Evolutionary conservation across 495 filamentous ascomycete genomes (phyloP).

Genomic region (Podospora anserina): DNA sequence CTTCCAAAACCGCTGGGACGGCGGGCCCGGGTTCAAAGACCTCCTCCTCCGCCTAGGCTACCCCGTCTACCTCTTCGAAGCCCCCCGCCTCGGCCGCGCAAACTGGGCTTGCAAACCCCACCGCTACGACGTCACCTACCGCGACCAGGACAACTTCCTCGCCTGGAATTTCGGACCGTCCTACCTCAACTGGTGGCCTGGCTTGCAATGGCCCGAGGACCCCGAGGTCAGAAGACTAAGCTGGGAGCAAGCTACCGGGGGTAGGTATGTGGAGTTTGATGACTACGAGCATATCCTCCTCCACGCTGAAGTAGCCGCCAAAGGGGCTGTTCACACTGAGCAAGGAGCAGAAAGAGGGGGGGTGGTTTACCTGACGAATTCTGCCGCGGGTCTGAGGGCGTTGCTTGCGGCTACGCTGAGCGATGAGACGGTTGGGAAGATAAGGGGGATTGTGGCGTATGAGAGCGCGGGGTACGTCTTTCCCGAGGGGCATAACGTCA

Average conservation of each 20-base stretch:
- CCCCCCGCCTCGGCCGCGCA: background rate
- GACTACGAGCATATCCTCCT: background rate
- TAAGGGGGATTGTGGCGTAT: slow-evolving; percentile 3
- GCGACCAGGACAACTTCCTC: background rate
- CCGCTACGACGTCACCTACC: background rate
- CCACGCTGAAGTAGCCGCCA: background rate
- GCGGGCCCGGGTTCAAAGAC: slow-evolving; percentile 1
- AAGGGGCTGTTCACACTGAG: background rate
- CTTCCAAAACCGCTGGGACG: slow-evolving; percentile 5
- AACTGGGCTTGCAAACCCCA: background rate
- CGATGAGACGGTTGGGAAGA: background rate
- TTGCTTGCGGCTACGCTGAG: background rate
- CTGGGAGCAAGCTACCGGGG: background rate
- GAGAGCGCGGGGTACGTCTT: background rate
- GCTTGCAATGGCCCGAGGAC: background rate
- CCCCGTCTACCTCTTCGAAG: background rate
- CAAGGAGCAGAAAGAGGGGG: background rate
- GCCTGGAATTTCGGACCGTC: background rate
- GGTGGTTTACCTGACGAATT: background rate
- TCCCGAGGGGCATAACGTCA: background rate
- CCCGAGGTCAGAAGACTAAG: background rate
- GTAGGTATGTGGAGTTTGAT: background rate
- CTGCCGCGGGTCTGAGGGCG: background rate
- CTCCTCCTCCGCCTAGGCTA: background rate
- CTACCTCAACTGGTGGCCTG: background rate